A percentile compares a stretch with the other conserved stretches of the same genome.
These are phyloP conservation scores for Coemansia sp. DNA, from an alignment of 192 early-diverging fungal species.

Conservation along the genomic window DNA sequence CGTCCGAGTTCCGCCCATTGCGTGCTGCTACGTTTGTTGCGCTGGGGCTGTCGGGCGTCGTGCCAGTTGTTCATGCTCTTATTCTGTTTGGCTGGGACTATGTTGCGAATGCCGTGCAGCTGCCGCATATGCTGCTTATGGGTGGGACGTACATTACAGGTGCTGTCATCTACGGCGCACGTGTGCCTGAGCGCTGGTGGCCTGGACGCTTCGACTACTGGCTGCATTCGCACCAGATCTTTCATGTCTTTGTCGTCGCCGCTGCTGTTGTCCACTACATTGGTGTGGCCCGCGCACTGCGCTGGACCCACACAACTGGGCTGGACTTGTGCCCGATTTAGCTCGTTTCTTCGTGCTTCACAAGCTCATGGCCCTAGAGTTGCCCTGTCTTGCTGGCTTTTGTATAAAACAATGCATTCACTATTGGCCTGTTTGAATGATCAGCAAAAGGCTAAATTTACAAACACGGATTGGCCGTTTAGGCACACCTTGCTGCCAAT, in stretches of 20 bases:
- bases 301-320: constrained; percentile 48
- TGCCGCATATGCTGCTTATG: constrained; percentile 69
- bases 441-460: too few species aligned
- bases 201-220: constrained; percentile 83
- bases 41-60: constrained; percentile 71
- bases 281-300: constrained; percentile 62
- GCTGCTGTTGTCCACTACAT: constrained; percentile 70
- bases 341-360: not conserved
- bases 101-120: constrained; percentile 58
- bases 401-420: too few species aligned
- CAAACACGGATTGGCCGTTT: too few species aligned
- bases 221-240: constrained; percentile 87
- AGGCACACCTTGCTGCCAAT: too few species aligned
- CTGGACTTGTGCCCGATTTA: constrained; percentile 20
- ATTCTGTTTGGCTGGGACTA: constrained; percentile 66
- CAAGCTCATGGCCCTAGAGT: not conserved
- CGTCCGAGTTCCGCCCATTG: constrained; percentile 74
- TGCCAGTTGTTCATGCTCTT: constrained; percentile 70
- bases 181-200: constrained; percentile 82
- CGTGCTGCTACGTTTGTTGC: constrained; percentile 77
- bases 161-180: constrained; percentile 79
- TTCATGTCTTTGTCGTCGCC: constrained; percentile 77
- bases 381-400: not conserved
- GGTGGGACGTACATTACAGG: constrained; percentile 77
- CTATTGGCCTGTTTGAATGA: too few species aligned